A percentile compares a stretch with the other conserved stretches of the same genome.
Evolutionary conservation across 345 rosid genomes (phyloP).

Genomic region (Limnanthes douglasii): DNA sequence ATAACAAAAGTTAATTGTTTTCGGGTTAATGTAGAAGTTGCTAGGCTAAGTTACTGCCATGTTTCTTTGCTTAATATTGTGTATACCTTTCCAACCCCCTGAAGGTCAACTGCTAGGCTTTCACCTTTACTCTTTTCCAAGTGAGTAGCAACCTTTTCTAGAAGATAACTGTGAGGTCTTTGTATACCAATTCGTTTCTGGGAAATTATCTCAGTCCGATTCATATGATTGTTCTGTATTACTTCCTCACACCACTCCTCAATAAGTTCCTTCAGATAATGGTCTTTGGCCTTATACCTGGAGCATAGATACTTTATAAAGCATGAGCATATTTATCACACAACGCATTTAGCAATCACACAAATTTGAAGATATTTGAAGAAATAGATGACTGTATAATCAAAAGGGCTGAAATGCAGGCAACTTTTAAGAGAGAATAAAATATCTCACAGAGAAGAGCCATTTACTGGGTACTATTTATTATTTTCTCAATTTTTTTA

Average conservation of each 20-base stretch:
- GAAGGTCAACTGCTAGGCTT: conserved; percentile 57
- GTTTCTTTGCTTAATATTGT: conserved; percentile 1
- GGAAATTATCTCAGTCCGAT: conserved; percentile 16
- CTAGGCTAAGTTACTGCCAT: too few relatives aligned
- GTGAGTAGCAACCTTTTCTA: conserved; percentile 70
- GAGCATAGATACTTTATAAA: conserved; percentile 10
- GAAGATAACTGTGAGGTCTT: conserved; percentile 41
- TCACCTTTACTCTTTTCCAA: conserved; percentile 40
- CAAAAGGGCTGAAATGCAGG: too few relatives aligned
- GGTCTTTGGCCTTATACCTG: conserved; percentile 77
- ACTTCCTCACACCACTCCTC: conserved; percentile 99
- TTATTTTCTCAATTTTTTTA: too few relatives aligned
- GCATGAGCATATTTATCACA: conserved; percentile 2
- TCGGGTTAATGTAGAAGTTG: too few relatives aligned
- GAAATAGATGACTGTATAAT: too few relatives aligned
- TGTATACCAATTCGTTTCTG: conserved; percentile 20
- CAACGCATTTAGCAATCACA: conserved; percentile 2
- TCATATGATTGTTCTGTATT: conserved; percentile 30
- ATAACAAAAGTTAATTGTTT: too few relatives aligned
- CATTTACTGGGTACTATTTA: too few relatives aligned
- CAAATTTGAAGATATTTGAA: neutral
- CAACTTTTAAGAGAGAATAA: too few relatives aligned
- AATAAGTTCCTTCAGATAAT: conserved; percentile 66
- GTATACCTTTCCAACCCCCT: conserved; percentile 62
- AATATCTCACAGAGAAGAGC: too few relatives aligned